Evolutionary conservation across 2,329 filamentous ascomycete genomes (phyloP), one percentile per base, ranked within the genome.

Genomic region (Talaromyces piceae): DNA sequence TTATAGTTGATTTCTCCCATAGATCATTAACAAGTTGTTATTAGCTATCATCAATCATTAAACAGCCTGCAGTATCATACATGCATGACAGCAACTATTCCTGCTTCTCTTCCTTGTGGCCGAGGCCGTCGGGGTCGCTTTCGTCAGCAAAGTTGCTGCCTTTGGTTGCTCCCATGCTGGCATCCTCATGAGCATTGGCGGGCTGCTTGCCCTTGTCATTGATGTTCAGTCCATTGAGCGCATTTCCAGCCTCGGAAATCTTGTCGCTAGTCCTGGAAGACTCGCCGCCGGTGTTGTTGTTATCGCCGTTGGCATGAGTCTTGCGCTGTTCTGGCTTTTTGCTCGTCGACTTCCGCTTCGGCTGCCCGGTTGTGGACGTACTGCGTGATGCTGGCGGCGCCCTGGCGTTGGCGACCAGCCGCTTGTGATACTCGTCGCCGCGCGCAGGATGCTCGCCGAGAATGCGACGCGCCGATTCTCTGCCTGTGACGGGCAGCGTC

Each of bases 401-500:
- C 26, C 41, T 49, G 16, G 51, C 51, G 33, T 28, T 49, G 18
- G 45, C 25, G 2, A 52, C 65, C 50, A 69, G 53, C 23, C 60
- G 56, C 41, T 67, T 66, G 45, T 69, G 67, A 41, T 66, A 69
- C 4, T 64, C 63, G 26, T 63, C 60, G 45, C 65, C 65, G 13
- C 67, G 64, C 0, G 59, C 65, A 2, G 60, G 61, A 28, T 70
- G 58, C 49, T 73, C 71, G 44, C 70, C 59, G 5, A 72, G 55
- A 16, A 73, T 67, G 23, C 71, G 65, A 30, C 65, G 59, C 4
- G 70, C 70, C 20, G 66, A 65, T 50, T 73, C 69, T 13, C 60
- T 60, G 6, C 69, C 71, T 30, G 70, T 60, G 22, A 74, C 67
- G 13, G 71, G 71, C 23, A 74, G 48, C 23, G 64, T 61, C 26